phyloP scores from a whole-genome alignment of 192 early-diverging fungal species.

The Backusella sp. region DNA sequence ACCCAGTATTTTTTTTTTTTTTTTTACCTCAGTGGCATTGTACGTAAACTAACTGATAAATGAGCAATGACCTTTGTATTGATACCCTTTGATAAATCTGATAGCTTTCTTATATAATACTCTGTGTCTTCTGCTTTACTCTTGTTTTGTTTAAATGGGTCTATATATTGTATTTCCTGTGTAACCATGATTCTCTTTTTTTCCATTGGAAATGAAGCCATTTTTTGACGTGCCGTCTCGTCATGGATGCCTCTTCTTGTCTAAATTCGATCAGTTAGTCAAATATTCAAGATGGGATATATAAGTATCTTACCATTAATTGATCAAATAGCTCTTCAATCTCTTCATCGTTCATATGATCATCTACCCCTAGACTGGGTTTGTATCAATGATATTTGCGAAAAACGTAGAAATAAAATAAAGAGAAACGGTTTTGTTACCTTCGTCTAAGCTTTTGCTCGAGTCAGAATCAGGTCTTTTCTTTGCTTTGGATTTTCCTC shows the following conservation, averaged over 20 bases:
- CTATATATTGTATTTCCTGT: conserved; percentile 39
- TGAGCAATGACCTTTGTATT: conserved; percentile 39
- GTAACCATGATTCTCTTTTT: conserved; percentile 56
- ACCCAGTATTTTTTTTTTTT: too few species aligned
- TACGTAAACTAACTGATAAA: conserved; percentile 51
- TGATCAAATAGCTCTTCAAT: conserved; percentile 50
- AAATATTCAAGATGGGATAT: neutral
- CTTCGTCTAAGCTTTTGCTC: neutral
- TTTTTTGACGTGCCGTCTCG: conserved; percentile 38
- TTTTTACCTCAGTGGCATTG: conserved; percentile 49
- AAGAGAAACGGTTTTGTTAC: neutral
- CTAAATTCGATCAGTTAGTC: conserved; percentile 12
- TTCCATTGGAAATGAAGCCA: conserved; percentile 46
- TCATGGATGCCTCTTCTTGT: conserved; percentile 51
- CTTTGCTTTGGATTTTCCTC: conserved; percentile 26
- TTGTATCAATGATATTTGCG: neutral
- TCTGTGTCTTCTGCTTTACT: conserved; percentile 39
- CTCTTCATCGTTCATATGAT: conserved; percentile 37
- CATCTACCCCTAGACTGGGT: neutral
- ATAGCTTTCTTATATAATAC: conserved; percentile 50
- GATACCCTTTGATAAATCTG: conserved; percentile 6
- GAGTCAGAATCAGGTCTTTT: neutral
- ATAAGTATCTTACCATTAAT: conserved; percentile 39
- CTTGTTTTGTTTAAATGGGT: conserved; percentile 15
- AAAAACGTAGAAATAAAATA: neutral